These are phyloP conservation scores for Cucumis melo DNA, from an alignment of 306 rosid genomes.

Conservation along the genomic window DNA sequence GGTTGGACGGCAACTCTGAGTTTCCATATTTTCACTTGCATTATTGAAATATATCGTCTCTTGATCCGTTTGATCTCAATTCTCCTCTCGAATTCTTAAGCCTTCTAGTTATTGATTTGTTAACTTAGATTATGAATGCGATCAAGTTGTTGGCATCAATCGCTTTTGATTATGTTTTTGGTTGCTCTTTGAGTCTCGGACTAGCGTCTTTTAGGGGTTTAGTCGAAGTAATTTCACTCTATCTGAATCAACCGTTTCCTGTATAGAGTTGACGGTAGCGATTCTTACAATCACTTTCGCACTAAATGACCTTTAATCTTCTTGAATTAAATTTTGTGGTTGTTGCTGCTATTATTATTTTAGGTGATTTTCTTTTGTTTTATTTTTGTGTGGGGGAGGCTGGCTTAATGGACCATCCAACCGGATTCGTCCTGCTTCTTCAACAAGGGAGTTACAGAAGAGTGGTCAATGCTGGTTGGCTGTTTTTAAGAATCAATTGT, in stretches of 20 bases:
- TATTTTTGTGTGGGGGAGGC: not conserved
- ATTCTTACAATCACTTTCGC: not conserved
- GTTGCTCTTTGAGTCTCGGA: not conserved
- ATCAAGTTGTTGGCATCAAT: not conserved
- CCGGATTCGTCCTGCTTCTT: not conserved
- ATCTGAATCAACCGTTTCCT: not conserved
- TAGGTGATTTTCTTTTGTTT: not conserved
- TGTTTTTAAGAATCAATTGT: not conserved
- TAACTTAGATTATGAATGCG: not conserved
- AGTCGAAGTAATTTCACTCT: not conserved
- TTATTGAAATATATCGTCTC: not conserved
- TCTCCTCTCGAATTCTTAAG: not conserved
- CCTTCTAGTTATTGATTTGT: not conserved
- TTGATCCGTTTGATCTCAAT: not conserved
- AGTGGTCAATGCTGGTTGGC: not conserved
- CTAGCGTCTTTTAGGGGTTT: not conserved
- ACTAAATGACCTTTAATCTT: not conserved
- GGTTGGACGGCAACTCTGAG: not conserved
- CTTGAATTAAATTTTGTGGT: not conserved
- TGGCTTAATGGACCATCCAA: not conserved
- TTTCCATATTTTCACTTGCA: not conserved
- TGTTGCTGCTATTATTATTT: too few species aligned
- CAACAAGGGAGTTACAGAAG: not conserved
- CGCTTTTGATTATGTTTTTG: not conserved
- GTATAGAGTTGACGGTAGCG: not conserved